phyloP scores from a whole-genome alignment of 1,139 yeast genomes.

The Suhomyces atakaporum region DNA sequence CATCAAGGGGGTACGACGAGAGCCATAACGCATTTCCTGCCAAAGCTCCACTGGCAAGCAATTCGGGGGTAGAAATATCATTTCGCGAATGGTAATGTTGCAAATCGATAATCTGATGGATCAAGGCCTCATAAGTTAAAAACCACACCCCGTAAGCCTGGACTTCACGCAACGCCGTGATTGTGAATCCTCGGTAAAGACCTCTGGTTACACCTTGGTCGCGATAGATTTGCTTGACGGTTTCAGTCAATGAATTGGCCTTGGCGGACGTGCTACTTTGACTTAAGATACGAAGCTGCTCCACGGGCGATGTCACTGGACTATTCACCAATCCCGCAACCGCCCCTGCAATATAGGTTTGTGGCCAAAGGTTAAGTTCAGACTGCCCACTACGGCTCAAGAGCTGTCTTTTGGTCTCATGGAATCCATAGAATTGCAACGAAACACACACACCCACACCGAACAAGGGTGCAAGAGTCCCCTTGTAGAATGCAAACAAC shows the following conservation, averaged over 20 bases:
- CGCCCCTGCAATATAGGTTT: conserved; percentile 73
- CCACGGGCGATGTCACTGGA: conserved; percentile 73
- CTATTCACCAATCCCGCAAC: conserved; percentile 77
- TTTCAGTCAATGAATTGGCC: conserved; percentile 43
- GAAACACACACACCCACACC: conserved; percentile 78
- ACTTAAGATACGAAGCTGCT: conserved; percentile 69
- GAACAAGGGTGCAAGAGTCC: conserved; percentile 47
- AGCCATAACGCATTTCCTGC: conserved; percentile 79
- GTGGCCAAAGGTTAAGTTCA: conserved; percentile 55
- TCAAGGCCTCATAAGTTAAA: conserved; percentile 64
- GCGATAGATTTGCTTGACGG: conserved; percentile 45
- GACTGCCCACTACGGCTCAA: conserved; percentile 30
- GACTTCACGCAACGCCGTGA: conserved; percentile 66
- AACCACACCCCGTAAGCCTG: conserved; percentile 89
- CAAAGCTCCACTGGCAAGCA: conserved; percentile 62
- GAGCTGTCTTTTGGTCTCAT: conserved; percentile 69
- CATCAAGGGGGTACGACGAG: conserved; percentile 70
- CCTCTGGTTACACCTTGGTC: conserved; percentile 52
- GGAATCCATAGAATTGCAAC: conserved; percentile 74
- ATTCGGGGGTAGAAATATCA: conserved; percentile 61
- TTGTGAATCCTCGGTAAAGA: conserved; percentile 58
- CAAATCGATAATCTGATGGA: conserved; percentile 41
- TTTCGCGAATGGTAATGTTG: conserved; percentile 43
- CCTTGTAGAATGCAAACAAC: conserved; percentile 56
- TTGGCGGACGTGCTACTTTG: conserved; percentile 55